Conservation (phyloP, 2,329 filamentous ascomycete species). For the Triangularia verruculosa region DNA sequence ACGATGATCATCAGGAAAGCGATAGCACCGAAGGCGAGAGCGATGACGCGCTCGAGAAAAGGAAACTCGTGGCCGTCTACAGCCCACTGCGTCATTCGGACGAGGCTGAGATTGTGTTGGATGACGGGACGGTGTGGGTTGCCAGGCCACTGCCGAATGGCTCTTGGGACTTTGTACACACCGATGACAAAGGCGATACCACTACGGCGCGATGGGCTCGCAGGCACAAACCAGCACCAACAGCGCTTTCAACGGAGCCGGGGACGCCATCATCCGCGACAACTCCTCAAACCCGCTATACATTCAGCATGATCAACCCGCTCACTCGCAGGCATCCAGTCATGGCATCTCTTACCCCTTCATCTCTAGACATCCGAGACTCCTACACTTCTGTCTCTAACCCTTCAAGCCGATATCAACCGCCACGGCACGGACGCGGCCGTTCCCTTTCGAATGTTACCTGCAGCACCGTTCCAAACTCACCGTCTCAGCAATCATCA, state of each 20-base stretch:
- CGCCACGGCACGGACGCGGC: slow-evolving; percentile 31
- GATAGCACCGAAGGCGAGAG: slow-evolving; percentile 38
- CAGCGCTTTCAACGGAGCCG: slow-evolving; percentile 8
- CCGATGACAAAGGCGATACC: slow-evolving; percentile 55
- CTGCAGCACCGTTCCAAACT: background rate
- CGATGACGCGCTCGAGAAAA: slow-evolving; percentile 40
- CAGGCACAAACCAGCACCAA: slow-evolving; percentile 32
- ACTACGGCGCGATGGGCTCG: slow-evolving; percentile 69
- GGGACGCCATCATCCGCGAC: slow-evolving; percentile 28
- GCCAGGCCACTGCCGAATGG: slow-evolving; percentile 52
- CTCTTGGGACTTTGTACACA: slow-evolving; percentile 64
- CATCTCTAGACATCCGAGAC: slow-evolving; percentile 66
- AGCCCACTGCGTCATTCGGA: slow-evolving; percentile 58
- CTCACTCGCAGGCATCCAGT: slow-evolving; percentile 69
- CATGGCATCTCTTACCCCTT: slow-evolving; percentile 63
- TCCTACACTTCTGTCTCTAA: slow-evolving; percentile 58
- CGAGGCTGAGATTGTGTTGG: slow-evolving; percentile 63
- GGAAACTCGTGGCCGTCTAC: slow-evolving; percentile 64
- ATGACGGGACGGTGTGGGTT: slow-evolving; percentile 59
- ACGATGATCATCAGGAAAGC: slow-evolving; percentile 54
- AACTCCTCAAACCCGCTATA: slow-evolving; percentile 45
- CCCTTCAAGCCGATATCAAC: slow-evolving; percentile 48
- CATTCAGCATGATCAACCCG: slow-evolving; percentile 73
- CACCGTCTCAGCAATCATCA: slow-evolving; percentile 16
- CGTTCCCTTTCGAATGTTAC: slow-evolving; percentile 16